Evolutionary conservation across 768 basidiomycete genomes (phyloP).

Genomic region (Grammothele lineata): DNA sequence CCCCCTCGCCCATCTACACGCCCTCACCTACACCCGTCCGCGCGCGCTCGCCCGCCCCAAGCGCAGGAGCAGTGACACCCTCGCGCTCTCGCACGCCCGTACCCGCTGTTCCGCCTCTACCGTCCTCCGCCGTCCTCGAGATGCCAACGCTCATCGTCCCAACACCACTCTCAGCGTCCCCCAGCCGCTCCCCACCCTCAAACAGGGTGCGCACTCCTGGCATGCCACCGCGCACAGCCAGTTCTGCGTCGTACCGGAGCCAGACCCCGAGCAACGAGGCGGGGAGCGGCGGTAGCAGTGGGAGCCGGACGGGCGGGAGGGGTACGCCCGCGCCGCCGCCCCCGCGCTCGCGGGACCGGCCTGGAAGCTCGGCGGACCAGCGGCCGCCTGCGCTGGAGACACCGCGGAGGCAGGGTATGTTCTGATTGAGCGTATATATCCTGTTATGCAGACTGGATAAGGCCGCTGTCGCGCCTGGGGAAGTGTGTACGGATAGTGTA

Average conservation of each 20-base stretch:
- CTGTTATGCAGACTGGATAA: too few relatives aligned
- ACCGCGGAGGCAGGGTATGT: conserved; percentile 59
- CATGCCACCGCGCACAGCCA: conserved; percentile 10
- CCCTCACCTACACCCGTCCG: conserved; percentile 20
- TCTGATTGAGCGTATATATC: conserved; percentile 33
- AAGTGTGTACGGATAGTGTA: too few relatives aligned
- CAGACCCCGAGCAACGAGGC: conserved; percentile 11
- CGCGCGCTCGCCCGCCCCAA: conserved; percentile 19
- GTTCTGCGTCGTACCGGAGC: conserved; percentile 10
- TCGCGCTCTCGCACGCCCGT: conserved; percentile 13
- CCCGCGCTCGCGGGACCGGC: conserved; percentile 57
- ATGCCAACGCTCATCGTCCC: conserved; percentile 15
- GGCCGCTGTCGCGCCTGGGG: too few relatives aligned
- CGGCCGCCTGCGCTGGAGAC: conserved; percentile 49
- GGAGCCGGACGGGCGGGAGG: neutral
- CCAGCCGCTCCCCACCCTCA: conserved; percentile 7
- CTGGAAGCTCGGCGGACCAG: conserved; percentile 47
- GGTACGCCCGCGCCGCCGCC: conserved; percentile 55
- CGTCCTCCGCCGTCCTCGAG: conserved; percentile 5
- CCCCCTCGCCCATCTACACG: conserved; percentile 30
- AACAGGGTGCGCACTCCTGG: conserved; percentile 3
- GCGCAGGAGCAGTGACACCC: conserved; percentile 4
- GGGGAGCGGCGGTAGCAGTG: conserved; percentile 13
- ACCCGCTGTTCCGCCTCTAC: conserved; percentile 15
- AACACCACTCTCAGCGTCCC: conserved; percentile 12